Evolutionary conservation across 352 stramenopile genomes (phyloP).

Genomic region (Phytophthora palmivora): DNA sequence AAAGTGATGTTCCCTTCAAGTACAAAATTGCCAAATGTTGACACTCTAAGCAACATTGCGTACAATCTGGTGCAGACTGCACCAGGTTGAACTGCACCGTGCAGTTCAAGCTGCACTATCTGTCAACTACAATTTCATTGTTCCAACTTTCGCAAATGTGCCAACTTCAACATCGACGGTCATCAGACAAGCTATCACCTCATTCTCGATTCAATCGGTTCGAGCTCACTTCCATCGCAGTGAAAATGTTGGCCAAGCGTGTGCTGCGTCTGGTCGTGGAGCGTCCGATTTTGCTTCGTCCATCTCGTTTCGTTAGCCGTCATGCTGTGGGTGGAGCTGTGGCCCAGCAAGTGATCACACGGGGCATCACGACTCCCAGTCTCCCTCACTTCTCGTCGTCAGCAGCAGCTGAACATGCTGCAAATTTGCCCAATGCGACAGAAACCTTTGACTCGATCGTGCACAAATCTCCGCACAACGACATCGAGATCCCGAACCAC

Average conservation of each 20-base stretch:
- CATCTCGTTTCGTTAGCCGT: constrained; percentile 1
- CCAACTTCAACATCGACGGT: constrained; percentile 24
- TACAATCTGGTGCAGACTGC: too few relatives aligned
- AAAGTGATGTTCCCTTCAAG: constrained; percentile 4
- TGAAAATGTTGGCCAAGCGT: constrained; percentile 23
- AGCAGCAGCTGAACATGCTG: constrained; percentile 17
- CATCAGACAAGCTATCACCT: neutral
- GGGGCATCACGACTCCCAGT: constrained; percentile 30
- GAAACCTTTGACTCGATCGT: constrained; percentile 39
- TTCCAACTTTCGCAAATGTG: neutral
- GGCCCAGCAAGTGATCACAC: constrained; percentile 14
- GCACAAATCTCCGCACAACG: constrained; percentile 49
- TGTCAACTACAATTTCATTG: too few relatives aligned
- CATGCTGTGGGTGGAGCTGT: constrained; percentile 17
- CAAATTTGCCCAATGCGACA: constrained; percentile 15
- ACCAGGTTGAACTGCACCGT: too few relatives aligned
- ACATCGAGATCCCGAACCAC: constrained; percentile 42
- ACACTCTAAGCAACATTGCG: neutral
- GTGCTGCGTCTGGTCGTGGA: constrained; percentile 22
- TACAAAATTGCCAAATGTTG: constrained; percentile 10
- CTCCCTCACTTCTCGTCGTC: constrained; percentile 31
- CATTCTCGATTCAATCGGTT: constrained; percentile 22
- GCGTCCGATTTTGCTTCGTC: constrained; percentile 8
- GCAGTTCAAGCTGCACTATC: too few relatives aligned
- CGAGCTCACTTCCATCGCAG: neutral